phyloP scores from a whole-genome alignment of 495 filamentous ascomycete species.

The Neurospora sp. region DNA sequence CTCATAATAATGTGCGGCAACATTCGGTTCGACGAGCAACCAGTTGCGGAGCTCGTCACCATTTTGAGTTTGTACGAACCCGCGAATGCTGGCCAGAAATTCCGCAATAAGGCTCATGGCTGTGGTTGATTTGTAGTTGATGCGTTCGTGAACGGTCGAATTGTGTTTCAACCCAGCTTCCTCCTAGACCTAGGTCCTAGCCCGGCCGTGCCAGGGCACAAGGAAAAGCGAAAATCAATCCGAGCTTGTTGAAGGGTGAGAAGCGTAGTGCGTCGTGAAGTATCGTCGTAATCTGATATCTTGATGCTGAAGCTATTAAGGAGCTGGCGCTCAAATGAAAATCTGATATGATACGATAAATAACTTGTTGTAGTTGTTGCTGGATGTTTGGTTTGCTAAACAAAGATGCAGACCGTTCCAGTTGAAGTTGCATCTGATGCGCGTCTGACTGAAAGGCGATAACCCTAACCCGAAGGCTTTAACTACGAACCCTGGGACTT shows the following conservation, averaged over 20 bases:
- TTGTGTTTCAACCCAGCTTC: not conserved
- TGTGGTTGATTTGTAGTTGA: not conserved
- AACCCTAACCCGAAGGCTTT: not conserved
- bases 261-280: not conserved
- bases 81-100: conserved; percentile 32
- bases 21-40: conserved; percentile 34
- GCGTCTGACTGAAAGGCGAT: not conserved
- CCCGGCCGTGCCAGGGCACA: not conserved
- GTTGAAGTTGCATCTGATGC: not conserved
- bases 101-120: conserved; percentile 28
- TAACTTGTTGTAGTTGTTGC: not conserved
- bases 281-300: not conserved
- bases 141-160: not conserved
- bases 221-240: not conserved
- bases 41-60: conserved; percentile 32
- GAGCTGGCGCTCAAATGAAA: not conserved
- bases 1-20: conserved; percentile 51
- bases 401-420: not conserved
- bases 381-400: not conserved
- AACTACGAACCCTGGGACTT: not conserved
- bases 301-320: not conserved
- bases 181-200: not conserved
- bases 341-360: not conserved
- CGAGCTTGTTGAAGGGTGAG: not conserved
- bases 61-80: conserved; percentile 27